Percentiles rank a stretch among this genome's conserved stretches.
Evolutionary conservation across 2,329 filamentous ascomycete species (phyloP).

Genomic region (Diaporthe vaccinii): DNA sequence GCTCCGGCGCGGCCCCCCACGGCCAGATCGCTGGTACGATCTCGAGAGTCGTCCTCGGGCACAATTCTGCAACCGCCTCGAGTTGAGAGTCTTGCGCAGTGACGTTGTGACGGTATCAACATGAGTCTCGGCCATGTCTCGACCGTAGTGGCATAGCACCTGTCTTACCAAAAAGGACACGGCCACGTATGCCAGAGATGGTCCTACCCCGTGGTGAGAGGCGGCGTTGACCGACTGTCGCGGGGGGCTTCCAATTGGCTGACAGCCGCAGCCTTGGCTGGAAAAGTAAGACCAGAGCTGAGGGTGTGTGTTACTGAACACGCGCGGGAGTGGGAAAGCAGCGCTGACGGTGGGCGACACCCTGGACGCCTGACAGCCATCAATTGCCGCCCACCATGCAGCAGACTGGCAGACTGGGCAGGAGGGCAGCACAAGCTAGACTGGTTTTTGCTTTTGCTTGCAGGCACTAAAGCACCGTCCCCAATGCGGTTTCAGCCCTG

Average conservation of each 20-base stretch:
- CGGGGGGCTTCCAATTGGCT: conserved; percentile 27
- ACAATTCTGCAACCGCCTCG: conserved; percentile 2
- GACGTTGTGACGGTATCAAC: neutral
- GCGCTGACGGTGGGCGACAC: neutral
- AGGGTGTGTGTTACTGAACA: conserved; percentile 28
- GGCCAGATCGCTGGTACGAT: neutral
- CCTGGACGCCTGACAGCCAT: neutral
- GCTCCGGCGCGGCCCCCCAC: neutral
- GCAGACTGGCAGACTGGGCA: neutral
- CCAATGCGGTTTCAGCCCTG: conserved; percentile 11
- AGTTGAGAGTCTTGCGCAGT: neutral
- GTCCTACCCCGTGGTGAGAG: neutral
- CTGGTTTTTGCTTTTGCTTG: neutral
- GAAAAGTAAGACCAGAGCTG: conserved; percentile 3
- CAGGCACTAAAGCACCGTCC: neutral
- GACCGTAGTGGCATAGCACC: neutral
- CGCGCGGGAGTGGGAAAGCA: neutral
- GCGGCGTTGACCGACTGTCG: conserved; percentile 2
- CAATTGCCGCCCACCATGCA: neutral
- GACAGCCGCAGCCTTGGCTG: conserved; percentile 8
- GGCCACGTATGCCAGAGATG: neutral
- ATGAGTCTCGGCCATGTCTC: conserved; percentile 13
- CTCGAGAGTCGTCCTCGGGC: neutral
- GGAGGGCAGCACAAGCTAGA: neutral
- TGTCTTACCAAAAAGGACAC: neutral